Base-by-base conservation (phyloP, 2,329 filamentous ascomycete genomes). In the Tolypocladium amazonense region DNA sequence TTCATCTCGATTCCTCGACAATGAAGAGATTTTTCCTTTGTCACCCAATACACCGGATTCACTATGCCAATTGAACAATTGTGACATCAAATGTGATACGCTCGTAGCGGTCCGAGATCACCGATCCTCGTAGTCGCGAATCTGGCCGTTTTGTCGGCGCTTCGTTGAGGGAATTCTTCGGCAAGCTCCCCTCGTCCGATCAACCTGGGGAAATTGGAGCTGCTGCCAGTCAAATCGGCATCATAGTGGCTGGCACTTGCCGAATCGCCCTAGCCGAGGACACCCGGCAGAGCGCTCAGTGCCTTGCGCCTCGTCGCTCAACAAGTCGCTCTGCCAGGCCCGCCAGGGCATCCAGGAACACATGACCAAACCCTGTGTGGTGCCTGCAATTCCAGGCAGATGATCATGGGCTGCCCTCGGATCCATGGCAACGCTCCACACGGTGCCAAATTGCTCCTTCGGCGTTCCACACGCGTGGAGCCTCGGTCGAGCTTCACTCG, bases 1-100 rank as follows among this genome's bases (percentile, higher is more conserved):
- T 72, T 72, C 70, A 71, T 72, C 71, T 70, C 69, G 68, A 64
- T 70, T 70, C 68, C 71, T 70, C 67, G 67, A 67, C 64, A 61
- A 69, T 61, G 65, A 68, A 70, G 66, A 68, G 61, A 38, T 62
- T 67, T 67, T 72, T 67, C 61, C 56, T 65, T 68, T 69, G 63
- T 68, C 56, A 60, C 60, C 50, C 58, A 54, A 60, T 56, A 59
- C 39, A 60, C 27, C 41, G 33, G 25, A 25, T 45, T 35, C 30
- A 50, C 35, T 20, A 37, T 35, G 30, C 27, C 56, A 57, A 23
- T 41, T 57, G 50, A 39, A 57, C 27, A n/a, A 27, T 33, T 27
- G 35, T 39, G 47, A 38, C 23, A 41, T 45, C 27, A 25, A 27
- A 45, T 30, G 25, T 39, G 25, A 37, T 12, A 12, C 35, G 25